Evolutionary conservation across 257 asterid species (phyloP).

Genomic region (Striga asiatica): DNA sequence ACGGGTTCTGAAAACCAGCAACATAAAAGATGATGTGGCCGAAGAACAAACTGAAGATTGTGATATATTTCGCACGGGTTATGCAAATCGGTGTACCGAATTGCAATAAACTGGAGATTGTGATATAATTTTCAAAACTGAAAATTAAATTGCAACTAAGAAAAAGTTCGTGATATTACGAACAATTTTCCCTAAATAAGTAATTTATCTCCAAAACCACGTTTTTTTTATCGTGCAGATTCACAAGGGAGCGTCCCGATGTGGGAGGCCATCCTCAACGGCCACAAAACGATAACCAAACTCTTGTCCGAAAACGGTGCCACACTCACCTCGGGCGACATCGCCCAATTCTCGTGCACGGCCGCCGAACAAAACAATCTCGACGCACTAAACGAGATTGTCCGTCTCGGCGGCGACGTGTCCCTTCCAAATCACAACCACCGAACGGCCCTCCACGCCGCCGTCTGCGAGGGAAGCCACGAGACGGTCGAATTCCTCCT

Average conservation of each 20-base stretch:
- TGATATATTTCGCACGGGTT: too few species aligned
- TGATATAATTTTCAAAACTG: too few species aligned
- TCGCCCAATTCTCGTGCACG: slow-evolving; percentile 28
- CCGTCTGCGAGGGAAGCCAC: slow-evolving; percentile 37
- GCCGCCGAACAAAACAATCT: slow-evolving; percentile 39
- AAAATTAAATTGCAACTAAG: too few species aligned
- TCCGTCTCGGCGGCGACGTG: slow-evolving; percentile 33
- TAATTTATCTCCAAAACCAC: too few species aligned
- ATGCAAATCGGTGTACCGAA: too few species aligned
- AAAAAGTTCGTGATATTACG: too few species aligned
- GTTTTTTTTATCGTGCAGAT: slow-evolving; percentile 43
- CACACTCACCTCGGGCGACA: slow-evolving; percentile 24
- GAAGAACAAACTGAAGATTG: too few species aligned
- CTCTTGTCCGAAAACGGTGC: slow-evolving; percentile 37
- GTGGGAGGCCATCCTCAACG: slow-evolving; percentile 49
- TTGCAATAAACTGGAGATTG: too few species aligned
- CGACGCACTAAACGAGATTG: slow-evolving; percentile 35
- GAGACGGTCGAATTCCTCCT: slow-evolving; percentile 41
- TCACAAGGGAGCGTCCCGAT: slow-evolving; percentile 51
- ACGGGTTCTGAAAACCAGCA: too few species aligned
- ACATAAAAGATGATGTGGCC: too few species aligned
- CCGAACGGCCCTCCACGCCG: slow-evolving; percentile 32
- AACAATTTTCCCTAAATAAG: too few species aligned
- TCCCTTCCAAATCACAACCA: slow-evolving; percentile 22
- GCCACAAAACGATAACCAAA: slow-evolving; percentile 25